phyloP scores from a whole-genome alignment of 2,329 filamentous ascomycete species.

The Aspergillus caelatus region DNA sequence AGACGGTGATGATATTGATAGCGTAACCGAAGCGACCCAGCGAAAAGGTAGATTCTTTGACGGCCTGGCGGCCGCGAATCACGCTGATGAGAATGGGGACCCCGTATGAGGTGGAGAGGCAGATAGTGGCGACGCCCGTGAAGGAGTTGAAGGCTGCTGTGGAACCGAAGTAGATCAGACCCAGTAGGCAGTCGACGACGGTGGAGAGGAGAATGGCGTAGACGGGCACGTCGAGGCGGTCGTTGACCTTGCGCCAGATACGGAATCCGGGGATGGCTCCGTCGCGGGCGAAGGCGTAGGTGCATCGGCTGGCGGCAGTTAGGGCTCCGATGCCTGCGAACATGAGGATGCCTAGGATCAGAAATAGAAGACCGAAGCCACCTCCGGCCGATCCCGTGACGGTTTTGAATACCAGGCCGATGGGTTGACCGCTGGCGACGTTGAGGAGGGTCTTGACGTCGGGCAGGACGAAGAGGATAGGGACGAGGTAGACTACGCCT shows the following conservation, averaged over 20 bases:
- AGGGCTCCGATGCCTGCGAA: conserved; percentile 76
- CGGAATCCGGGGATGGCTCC: conserved; percentile 72
- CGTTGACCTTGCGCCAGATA: conserved; percentile 68
- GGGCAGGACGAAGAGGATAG: conserved; percentile 75
- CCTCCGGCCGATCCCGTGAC: conserved; percentile 73
- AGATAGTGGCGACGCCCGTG: conserved; percentile 79
- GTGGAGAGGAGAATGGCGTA: conserved; percentile 71
- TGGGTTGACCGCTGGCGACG: conserved; percentile 73
- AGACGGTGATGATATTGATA: conserved; percentile 69
- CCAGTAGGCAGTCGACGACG: conserved; percentile 69
- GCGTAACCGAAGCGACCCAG: conserved; percentile 69
- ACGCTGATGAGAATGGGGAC: conserved; percentile 74
- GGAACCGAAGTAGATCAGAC: conserved; percentile 78
- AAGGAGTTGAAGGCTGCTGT: conserved; percentile 78
- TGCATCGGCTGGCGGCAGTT: conserved; percentile 73
- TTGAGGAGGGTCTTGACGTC: conserved; percentile 64
- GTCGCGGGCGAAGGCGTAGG: conserved; percentile 75
- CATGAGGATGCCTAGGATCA: conserved; percentile 75
- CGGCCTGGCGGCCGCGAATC: conserved; percentile 65
- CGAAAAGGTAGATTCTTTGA: conserved; percentile 68
- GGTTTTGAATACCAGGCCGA: conserved; percentile 74
- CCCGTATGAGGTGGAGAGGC: conserved; percentile 73
- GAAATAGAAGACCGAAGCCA: conserved; percentile 74
- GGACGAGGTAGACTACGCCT: conserved; percentile 69
- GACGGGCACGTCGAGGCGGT: conserved; percentile 68